Evolutionary conservation across 164 flowering plant genomes (phyloP).

Genomic region (Litsea cubeba): DNA sequence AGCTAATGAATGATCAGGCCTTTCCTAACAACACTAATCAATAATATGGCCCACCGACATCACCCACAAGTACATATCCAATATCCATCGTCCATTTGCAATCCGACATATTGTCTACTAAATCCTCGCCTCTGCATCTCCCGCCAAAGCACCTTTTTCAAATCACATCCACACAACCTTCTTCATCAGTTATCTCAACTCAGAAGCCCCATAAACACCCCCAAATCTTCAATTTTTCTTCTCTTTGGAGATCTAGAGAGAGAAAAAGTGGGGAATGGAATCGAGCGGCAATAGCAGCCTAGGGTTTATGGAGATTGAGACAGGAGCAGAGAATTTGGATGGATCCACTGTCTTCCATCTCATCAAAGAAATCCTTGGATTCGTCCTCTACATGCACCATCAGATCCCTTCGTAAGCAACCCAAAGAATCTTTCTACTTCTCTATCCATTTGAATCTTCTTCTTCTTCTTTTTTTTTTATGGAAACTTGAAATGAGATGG

Average conservation of each 20-base stretch:
- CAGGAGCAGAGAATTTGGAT: conserved; percentile 37
- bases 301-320: conserved; percentile 41
- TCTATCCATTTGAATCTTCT: not conserved
- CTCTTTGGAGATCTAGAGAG: not conserved
- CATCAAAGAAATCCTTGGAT: conserved; percentile 60
- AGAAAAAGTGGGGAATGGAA: not conserved
- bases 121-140: not conserved
- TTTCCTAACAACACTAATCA: too few species aligned
- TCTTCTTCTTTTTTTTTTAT: too few species aligned
- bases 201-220: too few species aligned
- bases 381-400: conserved; percentile 92
- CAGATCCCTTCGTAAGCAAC: conserved; percentile 80
- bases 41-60: too few species aligned
- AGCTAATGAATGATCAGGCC: too few species aligned
- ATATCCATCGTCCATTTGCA: too few species aligned
- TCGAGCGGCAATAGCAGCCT: conserved; percentile 27
- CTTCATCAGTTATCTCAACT: too few species aligned
- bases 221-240: too few species aligned
- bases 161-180: not conserved
- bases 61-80: too few species aligned
- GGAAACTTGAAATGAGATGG: too few species aligned
- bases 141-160: conserved; percentile 1
- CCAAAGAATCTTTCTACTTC: not conserved
- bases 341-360: conserved; percentile 53
- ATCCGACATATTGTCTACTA: not conserved